A percentile compares a stretch with the other conserved stretches of the same genome.
These are phyloP conservation scores for Trichoderma aggressivum DNA, from an alignment of 2,329 filamentous ascomycete genomes.

Conservation along the genomic window DNA sequence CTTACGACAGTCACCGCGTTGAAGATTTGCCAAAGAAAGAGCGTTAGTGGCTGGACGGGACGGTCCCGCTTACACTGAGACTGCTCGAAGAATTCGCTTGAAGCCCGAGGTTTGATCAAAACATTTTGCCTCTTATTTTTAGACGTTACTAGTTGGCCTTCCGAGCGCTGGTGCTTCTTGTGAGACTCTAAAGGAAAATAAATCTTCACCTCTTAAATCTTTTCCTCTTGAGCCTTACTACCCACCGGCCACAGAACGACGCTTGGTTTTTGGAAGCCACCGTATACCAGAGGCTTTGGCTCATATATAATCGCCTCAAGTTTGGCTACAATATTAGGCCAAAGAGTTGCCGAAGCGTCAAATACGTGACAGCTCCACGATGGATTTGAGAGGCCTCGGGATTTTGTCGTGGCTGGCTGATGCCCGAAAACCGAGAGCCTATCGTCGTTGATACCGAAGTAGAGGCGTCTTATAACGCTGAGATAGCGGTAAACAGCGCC, in stretches of 20 bases:
- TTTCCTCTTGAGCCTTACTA: too few species aligned
- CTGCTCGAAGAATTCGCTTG: constrained; percentile 52
- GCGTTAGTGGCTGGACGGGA: constrained; percentile 54
- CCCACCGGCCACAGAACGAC: too few species aligned
- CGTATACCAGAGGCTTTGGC: not conserved
- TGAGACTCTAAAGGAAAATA: not conserved
- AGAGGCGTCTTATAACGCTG: too few species aligned
- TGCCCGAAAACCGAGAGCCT: too few species aligned
- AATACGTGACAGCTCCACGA: not conserved
- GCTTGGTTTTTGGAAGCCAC: not conserved
- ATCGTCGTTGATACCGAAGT: too few species aligned
- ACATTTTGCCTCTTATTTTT: too few species aligned
- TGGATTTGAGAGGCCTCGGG: not conserved
- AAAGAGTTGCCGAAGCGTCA: not conserved
- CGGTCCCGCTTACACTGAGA: constrained; percentile 49
- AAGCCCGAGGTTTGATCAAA: constrained; percentile 30
- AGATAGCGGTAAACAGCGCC: too few species aligned
- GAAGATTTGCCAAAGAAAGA: constrained; percentile 53
- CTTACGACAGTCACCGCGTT: constrained; percentile 56
- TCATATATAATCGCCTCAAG: not conserved
- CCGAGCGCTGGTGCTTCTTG: not conserved
- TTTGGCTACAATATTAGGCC: not conserved
- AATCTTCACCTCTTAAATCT: too few species aligned
- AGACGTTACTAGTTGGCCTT: too few species aligned
- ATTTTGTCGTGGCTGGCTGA: not conserved